A percentile compares a stretch with the other conserved stretches of the same genome.
Conservation (phyloP, 495 filamentous ascomycete species). For the Letharia lupina region DNA sequence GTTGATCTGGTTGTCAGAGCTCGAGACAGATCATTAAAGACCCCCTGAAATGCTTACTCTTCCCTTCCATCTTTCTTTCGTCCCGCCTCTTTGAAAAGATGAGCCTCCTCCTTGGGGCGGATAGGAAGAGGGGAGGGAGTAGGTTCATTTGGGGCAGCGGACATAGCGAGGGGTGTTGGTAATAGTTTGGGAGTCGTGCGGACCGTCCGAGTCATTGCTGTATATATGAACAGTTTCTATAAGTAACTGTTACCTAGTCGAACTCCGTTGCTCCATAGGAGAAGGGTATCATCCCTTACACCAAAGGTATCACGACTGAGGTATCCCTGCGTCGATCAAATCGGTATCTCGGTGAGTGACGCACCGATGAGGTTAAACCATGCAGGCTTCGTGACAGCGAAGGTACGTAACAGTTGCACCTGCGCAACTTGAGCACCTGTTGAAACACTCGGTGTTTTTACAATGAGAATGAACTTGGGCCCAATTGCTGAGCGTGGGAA, state of each 20-base stretch:
- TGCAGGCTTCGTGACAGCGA: background rate
- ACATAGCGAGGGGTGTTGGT: constrained; percentile 26
- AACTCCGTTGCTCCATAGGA: background rate
- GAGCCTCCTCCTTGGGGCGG: constrained; percentile 5
- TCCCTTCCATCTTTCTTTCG: background rate
- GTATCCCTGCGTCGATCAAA: background rate
- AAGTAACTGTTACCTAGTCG: background rate
- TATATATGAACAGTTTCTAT: background rate
- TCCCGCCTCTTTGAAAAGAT: background rate
- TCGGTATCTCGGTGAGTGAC: background rate
- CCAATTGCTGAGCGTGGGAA: too few relatives aligned
- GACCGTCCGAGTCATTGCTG: constrained; percentile 13
- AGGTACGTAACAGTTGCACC: too few relatives aligned
- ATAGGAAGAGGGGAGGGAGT: constrained; percentile 23
- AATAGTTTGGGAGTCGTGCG: constrained; percentile 20
- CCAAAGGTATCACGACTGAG: too few relatives aligned
- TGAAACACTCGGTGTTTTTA: too few relatives aligned
- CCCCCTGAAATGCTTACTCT: background rate
- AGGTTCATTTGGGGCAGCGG: constrained; percentile 12
- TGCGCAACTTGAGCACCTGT: too few relatives aligned
- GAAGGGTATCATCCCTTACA: too few relatives aligned
- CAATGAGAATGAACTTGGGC: too few relatives aligned
- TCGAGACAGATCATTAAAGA: background rate
- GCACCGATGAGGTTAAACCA: background rate
- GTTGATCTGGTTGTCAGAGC: constrained; percentile 3